Conservation (phyloP, 2,329 filamentous ascomycete species). For the Aspergillus sergii region DNA sequence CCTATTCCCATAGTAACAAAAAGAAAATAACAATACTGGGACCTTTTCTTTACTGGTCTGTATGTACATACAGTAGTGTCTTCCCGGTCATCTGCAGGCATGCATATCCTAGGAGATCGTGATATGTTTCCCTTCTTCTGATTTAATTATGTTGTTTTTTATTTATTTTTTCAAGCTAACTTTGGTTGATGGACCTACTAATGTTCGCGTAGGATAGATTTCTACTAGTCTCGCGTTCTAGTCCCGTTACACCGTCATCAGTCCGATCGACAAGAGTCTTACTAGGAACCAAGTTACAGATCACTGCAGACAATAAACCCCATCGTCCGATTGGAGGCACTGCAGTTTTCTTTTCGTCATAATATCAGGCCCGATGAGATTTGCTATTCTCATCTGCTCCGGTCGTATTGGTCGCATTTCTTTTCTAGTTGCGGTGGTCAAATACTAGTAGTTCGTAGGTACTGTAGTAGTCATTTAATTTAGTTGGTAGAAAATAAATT, state of each 20-base stretch:
- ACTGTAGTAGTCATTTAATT: background rate
- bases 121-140: background rate
- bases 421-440: background rate
- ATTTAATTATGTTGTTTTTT: background rate
- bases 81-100: background rate
- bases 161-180: background rate
- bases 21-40: background rate
- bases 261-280: background rate
- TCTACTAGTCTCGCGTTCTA: background rate
- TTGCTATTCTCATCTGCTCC: background rate
- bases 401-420: background rate
- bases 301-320: background rate
- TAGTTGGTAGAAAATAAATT: background rate
- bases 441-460: background rate
- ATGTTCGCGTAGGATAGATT: background rate
- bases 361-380: background rate
- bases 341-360: background rate
- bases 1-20: constrained; percentile 4
- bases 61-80: background rate
- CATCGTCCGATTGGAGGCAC: background rate
- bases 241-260: background rate
- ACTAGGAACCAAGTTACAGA: background rate
- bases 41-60: background rate
- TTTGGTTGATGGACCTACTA: background rate
- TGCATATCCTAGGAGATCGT: background rate